Conservation (phyloP, 768 basidiomycete species). For the Xerocomus potaroensis region DNA sequence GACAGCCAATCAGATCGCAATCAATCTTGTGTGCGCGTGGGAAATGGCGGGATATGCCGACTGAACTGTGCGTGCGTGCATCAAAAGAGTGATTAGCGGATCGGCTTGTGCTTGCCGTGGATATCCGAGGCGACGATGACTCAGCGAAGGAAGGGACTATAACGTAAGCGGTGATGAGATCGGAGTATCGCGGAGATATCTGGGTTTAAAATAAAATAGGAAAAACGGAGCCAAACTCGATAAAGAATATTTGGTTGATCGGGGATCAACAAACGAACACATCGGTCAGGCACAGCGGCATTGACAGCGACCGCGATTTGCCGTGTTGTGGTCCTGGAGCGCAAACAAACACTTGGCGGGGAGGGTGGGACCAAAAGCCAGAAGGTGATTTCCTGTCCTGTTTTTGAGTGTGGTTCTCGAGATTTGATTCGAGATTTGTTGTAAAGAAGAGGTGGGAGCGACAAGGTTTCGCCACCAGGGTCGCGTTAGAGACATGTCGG, state of each 20-base stretch:
- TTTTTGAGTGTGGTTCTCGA: slow-evolving; percentile 23
- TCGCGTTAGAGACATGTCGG: slow-evolving; percentile 32
- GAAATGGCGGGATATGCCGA: slow-evolving; percentile 26
- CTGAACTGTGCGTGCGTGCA: slow-evolving; percentile 29
- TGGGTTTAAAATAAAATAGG: slow-evolving; percentile 22
- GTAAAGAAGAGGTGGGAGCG: slow-evolving; percentile 17
- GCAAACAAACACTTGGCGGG: too few species aligned
- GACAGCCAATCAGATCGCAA: slow-evolving; percentile 18
- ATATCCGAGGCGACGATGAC: slow-evolving; percentile 11
- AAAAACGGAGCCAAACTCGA: slow-evolving; percentile 31
- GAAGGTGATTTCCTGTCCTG: slow-evolving; percentile 17
- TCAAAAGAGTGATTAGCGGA: too few species aligned
- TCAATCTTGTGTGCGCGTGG: slow-evolving; percentile 26
- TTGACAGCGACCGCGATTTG: slow-evolving; percentile 28
- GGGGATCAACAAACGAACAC: slow-evolving; percentile 54
- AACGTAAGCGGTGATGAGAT: slow-evolving; percentile 7
- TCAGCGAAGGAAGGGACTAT: slow-evolving; percentile 17
- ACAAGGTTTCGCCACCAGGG: slow-evolving; percentile 35
- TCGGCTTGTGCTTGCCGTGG: too few species aligned
- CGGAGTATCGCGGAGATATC: slow-evolving; percentile 26
- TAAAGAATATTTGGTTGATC: slow-evolving; percentile 46
- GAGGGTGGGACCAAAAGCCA: slow-evolving; percentile 3
- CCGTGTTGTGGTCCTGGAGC: too few species aligned
- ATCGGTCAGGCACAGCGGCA: slow-evolving; percentile 30
- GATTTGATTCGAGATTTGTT: slow-evolving; percentile 33